Conservation (phyloP, 176 grass and related monocot genomes). For the Paspalum vaginatum region DNA sequence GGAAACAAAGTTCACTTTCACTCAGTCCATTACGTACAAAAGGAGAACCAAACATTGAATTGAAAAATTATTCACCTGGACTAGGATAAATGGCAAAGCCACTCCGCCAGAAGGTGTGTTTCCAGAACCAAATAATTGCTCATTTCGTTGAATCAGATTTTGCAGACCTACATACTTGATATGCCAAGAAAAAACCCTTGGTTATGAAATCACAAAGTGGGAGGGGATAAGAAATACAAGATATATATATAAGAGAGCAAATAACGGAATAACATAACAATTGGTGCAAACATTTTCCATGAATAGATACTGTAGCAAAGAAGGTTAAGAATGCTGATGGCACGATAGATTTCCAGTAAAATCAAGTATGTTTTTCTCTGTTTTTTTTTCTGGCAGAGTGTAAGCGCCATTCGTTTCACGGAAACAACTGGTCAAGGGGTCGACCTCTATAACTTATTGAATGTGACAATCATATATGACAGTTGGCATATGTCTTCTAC, state of each 20-base stretch:
- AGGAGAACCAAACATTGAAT: conserved; percentile 20
- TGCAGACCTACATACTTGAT: conserved; percentile 82
- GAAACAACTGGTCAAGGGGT: neutral
- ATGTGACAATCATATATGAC: neutral
- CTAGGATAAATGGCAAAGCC: conserved; percentile 95
- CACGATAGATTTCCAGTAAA: neutral
- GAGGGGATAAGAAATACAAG: conserved; percentile 2
- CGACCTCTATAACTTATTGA: neutral
- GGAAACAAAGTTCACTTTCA: neutral
- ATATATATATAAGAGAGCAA: conserved; percentile 15
- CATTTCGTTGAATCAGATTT: conserved; percentile 81
- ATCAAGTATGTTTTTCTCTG: neutral
- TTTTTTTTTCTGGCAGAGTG: neutral
- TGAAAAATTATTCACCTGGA: conserved; percentile 66
- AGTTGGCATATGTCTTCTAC: neutral
- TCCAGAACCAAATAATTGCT: conserved; percentile 79
- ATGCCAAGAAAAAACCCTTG: conserved; percentile 34
- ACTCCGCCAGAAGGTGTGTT: conserved; percentile 81
- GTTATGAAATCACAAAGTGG: conserved; percentile 22
- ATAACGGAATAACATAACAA: conserved; percentile 5
- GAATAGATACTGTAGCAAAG: neutral
- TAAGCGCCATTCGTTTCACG: neutral
- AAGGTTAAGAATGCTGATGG: conserved; percentile 6
- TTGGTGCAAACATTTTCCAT: conserved; percentile 7
- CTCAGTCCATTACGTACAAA: neutral